A percentile compares a stretch with the other conserved stretches of the same genome.
These are phyloP conservation scores for Sequoiadendron giganteum DNA, from an alignment of 75 land plant species.

Conservation along the genomic window DNA sequence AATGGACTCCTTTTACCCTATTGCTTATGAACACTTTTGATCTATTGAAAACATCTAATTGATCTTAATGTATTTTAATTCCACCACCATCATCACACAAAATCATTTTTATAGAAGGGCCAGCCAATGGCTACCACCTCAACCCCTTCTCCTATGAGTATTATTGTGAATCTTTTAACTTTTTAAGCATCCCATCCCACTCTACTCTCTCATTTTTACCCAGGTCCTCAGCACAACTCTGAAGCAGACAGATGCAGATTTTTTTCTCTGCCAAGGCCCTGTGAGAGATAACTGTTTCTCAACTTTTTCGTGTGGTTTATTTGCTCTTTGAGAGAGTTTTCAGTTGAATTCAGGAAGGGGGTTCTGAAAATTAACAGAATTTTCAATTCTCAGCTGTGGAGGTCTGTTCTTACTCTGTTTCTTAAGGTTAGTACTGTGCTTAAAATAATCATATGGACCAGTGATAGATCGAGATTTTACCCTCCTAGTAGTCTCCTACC, in stretches of 20 bases:
- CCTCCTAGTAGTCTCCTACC: too few species aligned
- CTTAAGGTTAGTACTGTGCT: background rate
- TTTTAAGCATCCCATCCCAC: background rate
- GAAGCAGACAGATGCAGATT: background rate
- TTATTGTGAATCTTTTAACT: background rate
- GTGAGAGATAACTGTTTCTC: background rate
- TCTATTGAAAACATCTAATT: background rate
- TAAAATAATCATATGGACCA: background rate
- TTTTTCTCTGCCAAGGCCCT: background rate
- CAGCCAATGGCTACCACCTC: background rate
- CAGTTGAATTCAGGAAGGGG: background rate
- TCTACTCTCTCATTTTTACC: background rate
- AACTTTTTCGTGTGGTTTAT: background rate
- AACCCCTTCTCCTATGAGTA: background rate
- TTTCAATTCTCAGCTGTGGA: background rate
- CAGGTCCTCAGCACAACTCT: background rate
- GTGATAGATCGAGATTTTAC: background rate
- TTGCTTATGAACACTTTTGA: background rate
- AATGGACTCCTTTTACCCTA: background rate
- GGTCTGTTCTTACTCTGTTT: background rate
- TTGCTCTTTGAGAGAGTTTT: background rate
- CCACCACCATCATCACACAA: background rate
- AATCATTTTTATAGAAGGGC: too few species aligned
- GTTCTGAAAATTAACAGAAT: background rate
- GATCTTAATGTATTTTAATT: background rate